Base-by-base conservation (phyloP, 176 grass and related monocot genomes). In the Oryza glumipatula region DNA sequence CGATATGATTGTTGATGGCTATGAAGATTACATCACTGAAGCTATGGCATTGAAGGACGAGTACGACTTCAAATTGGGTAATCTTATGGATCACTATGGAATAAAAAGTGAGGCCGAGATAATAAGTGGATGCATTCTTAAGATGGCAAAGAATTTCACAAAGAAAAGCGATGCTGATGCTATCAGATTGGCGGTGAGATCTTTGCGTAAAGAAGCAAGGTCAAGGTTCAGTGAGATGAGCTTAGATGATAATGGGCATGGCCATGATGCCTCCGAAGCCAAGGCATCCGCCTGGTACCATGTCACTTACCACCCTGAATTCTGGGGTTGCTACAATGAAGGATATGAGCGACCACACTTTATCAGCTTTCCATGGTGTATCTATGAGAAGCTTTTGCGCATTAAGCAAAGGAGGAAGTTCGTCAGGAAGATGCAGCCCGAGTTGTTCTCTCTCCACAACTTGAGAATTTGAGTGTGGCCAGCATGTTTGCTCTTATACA, bases 281-380 rank as follows among this genome's bases (percentile, higher is more conserved):
- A 98, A 98, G 67, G 96, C 96, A 14, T 98, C 93, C 1, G 96
- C 93, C 81, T 98, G 93, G 93, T 98, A 98, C 46, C 88, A 94
- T 64, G 96, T 95, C 70, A 87, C 96, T 3, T 98, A 98, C 85
- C 93, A 95, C 22, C 74, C 75, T 0, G 56, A 87, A 4, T 95
- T 85, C 79, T 95, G 85, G 82, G 89, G 96, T 7, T 16, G 39
- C 15, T 94, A 94, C 84, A 93, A 92, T 33, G 70, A 87, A 78
- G 91, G 58, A 46, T 80, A 88, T 64, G 90, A 92, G 1, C 86
- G 91, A 28, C 87, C 89, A 13, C 91, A 95, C 83, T 81, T 95
- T 61, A 85, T 98, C 64, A 98, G 96, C 67, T 98, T 98, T 76
- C 93, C 96, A 24, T 98, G 96, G 96, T 92, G 91, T 35, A 68